Evolutionary conservation across 768 basidiomycete genomes (phyloP).

Genomic region (Pleurotus eryngii): DNA sequence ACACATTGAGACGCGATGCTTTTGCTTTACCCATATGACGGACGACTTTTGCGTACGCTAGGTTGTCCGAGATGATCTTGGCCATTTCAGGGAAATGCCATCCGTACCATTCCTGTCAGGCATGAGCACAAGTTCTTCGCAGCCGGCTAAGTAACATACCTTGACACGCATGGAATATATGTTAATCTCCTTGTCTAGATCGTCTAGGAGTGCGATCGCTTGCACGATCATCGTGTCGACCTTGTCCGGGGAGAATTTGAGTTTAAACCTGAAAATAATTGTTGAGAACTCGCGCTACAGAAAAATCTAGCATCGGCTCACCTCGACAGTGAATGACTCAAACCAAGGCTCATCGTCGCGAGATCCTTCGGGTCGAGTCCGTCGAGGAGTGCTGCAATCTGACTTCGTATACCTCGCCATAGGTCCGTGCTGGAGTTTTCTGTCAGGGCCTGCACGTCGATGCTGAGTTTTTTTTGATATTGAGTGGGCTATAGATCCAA

Average conservation of each 20-base stretch:
- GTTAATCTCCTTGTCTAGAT: slow-evolving; percentile 99
- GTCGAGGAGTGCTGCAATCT: slow-evolving; percentile 82
- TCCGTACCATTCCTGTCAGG: slow-evolving; percentile 94
- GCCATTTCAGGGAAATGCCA: slow-evolving; percentile 99
- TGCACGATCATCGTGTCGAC: slow-evolving; percentile 99
- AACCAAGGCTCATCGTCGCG: slow-evolving; percentile 95
- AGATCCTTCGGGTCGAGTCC: slow-evolving; percentile 92
- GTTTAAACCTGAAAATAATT: slow-evolving; percentile 73
- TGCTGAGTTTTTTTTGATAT: slow-evolving; percentile 94
- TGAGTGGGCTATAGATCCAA: slow-evolving; percentile 11
- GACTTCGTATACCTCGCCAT: slow-evolving; percentile 93
- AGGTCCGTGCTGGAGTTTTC: slow-evolving; percentile 62
- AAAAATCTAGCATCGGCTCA: slow-evolving; percentile 27
- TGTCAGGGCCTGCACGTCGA: slow-evolving; percentile 70
- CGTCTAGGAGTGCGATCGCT: slow-evolving; percentile 95
- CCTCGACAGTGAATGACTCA: slow-evolving; percentile 96
- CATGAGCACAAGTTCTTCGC: not conserved
- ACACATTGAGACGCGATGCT: no score
- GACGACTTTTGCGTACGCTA: slow-evolving; percentile 94
- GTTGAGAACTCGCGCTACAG: not conserved
- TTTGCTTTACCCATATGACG: slow-evolving; percentile 73
- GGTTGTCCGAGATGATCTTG: slow-evolving; percentile 96
- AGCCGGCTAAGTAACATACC: slow-evolving; percentile 40
- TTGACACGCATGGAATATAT: slow-evolving; percentile 99
- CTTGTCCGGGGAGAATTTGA: slow-evolving; percentile 99